A percentile compares a stretch with the other conserved stretches of the same genome.
Conservation (phyloP, 176 grass and related monocot species). For the Phyllostachys edulis region DNA sequence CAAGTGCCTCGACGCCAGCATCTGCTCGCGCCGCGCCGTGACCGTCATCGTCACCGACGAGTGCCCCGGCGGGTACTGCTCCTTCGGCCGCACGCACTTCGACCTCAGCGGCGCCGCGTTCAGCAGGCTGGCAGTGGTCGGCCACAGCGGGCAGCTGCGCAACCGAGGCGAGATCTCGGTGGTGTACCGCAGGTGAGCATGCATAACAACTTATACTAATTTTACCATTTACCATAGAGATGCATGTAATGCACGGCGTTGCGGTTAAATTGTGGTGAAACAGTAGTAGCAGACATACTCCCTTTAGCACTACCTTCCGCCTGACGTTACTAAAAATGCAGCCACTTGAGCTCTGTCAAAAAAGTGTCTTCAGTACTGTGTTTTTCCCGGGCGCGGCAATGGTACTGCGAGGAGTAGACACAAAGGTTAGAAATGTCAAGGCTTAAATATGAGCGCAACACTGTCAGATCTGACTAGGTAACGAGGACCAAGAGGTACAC, state of each 20-base stretch:
- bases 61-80: constrained; percentile 84
- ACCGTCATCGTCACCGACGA: constrained; percentile 94
- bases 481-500: constrained; percentile 23
- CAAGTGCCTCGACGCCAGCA: constrained; percentile 64
- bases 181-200: constrained; percentile 64
- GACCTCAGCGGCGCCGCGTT: constrained; percentile 94
- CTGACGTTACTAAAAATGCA: constrained; percentile 7
- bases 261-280: background rate
- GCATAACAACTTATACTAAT: background rate
- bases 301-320: background rate
- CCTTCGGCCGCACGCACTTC: constrained; percentile 69
- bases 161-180: constrained; percentile 69
- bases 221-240: background rate
- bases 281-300: background rate
- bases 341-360: constrained; percentile 28
- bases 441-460: background rate
- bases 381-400: background rate
- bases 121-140: constrained; percentile 77
- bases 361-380: background rate
- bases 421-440: constrained; percentile 1
- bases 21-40: constrained; percentile 91
- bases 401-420: constrained; percentile 7
- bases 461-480: constrained; percentile 28
- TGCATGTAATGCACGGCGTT: background rate
- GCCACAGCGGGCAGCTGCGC: constrained; percentile 55